Base-by-base conservation (phyloP, 306 rosid species). In the Phaseolus lunatus region DNA sequence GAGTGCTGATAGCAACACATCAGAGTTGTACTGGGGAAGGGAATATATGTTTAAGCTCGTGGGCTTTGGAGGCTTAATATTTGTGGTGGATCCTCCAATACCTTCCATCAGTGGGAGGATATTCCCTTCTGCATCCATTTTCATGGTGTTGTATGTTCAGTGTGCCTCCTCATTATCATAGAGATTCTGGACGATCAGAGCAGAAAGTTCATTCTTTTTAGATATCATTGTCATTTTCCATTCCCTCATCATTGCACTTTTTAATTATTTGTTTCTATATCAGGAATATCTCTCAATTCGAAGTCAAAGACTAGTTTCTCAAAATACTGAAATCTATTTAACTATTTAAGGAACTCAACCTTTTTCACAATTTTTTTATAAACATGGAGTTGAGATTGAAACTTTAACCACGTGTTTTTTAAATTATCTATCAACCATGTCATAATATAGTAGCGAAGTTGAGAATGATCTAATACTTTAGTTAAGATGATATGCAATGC, bases 161-260 rank as follows among this genome's bases (percentile, higher is more conserved):
- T 81, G 65, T 76, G 29, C 75, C 72, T 10, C 68, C 73, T 47
- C 72, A 66, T 82, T 78, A 18, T 67, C 23, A 61, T 59, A 44
- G 76, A 22, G 79, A 72, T 48, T 57, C 52, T 81, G 59, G 76
- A 78, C 68, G 9, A 81, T 70, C 66, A 59, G 67, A 73, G 80
- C 65, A 81, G 67, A 69, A 80, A 84, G 61, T 81, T 85, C 87
- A 85, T 87, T 88, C 86, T 84, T 78, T 88, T 85, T 70, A 50
- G 76, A 69, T 62, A 61, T 66, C 48, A 35, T 71, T 72, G n/a
- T 43, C 78, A 58, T 58, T 37, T 57, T 59, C 43, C 74, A 23
- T 6, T 19, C 70, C 54, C 24, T 14, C 9, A 8, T 48, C 5
- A 14, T 52, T 35, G 48, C 62, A 59, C 50, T 4, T 62, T 31